A percentile compares a stretch with the other conserved stretches of the same genome.
Evolutionary conservation across 1,284 basidiomycete genomes (phyloP).

Genomic region (Boletus sp.): DNA sequence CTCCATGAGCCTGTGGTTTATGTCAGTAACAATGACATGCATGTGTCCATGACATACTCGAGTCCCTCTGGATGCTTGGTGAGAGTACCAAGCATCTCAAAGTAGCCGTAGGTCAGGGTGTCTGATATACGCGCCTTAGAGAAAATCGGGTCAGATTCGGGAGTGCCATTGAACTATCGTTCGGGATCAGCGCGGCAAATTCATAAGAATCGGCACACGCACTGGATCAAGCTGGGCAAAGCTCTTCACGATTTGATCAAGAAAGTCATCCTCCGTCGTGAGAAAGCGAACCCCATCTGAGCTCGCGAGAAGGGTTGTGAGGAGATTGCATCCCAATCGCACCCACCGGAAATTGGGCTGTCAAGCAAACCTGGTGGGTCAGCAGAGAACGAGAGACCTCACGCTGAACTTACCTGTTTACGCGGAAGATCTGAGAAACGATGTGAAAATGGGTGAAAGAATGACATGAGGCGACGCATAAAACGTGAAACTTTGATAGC

Average conservation of each 20-base stretch:
- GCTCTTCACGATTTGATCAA: constrained; percentile 83
- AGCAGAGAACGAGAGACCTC: background rate
- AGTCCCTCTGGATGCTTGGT: constrained; percentile 88
- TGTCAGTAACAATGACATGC: constrained; percentile 4
- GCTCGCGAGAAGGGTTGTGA: constrained; percentile 82
- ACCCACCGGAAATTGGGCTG: constrained; percentile 83
- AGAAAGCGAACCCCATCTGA: constrained; percentile 85
- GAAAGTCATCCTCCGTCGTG: constrained; percentile 78
- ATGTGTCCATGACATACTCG: constrained; percentile 60
- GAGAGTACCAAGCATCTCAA: constrained; percentile 93
- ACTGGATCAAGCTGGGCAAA: constrained; percentile 94
- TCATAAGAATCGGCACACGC: constrained; percentile 27
- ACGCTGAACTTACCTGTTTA: constrained; percentile 52
- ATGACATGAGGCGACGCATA: constrained; percentile 82
- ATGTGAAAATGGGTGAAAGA: constrained; percentile 87
- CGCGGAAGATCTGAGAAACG: constrained; percentile 83
- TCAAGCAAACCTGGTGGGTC: background rate
- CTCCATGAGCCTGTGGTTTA: constrained; percentile 69
- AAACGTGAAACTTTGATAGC: constrained; percentile 90
- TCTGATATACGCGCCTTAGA: constrained; percentile 81
- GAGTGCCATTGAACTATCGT: constrained; percentile 61
- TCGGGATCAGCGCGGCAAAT: constrained; percentile 3
- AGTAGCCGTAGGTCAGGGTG: constrained; percentile 89
- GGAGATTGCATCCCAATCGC: constrained; percentile 76
- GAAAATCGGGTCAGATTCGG: constrained; percentile 79